phyloP scores from a whole-genome alignment of 1,284 basidiomycete species.

The Pisolithus thermaeus region DNA sequence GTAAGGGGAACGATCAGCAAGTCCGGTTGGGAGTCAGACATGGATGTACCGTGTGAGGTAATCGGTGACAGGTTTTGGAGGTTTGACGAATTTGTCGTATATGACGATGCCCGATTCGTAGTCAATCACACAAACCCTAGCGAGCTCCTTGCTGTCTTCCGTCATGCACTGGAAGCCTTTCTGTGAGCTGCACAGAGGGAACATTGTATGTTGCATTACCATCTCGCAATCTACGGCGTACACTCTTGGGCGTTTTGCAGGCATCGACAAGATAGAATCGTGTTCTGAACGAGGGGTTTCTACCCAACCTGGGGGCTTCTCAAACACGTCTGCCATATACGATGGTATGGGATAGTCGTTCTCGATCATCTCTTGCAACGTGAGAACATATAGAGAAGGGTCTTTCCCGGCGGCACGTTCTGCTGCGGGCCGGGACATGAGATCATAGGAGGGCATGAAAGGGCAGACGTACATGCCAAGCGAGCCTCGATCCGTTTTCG shows the following conservation, averaged over 20 bases:
- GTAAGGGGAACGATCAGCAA: neutral
- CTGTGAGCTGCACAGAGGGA: constrained; percentile 4
- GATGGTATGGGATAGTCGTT: constrained; percentile 85
- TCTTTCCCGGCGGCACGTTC: constrained; percentile 54
- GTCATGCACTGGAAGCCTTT: constrained; percentile 62
- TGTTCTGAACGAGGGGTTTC: constrained; percentile 62
- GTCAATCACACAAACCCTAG: constrained; percentile 80
- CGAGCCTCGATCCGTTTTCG: constrained; percentile 54
- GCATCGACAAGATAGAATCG: constrained; percentile 23
- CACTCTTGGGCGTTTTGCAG: constrained; percentile 37
- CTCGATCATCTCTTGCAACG: constrained; percentile 81
- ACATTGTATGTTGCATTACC: constrained; percentile 42
- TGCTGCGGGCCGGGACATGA: constrained; percentile 33
- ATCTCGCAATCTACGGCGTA: constrained; percentile 90
- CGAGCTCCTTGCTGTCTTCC: constrained; percentile 81
- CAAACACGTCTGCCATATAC: constrained; percentile 66
- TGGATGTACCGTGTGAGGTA: constrained; percentile 73
- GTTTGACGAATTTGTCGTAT: constrained; percentile 85
- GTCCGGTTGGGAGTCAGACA: neutral
- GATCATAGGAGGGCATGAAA: neutral
- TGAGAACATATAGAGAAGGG: constrained; percentile 68
- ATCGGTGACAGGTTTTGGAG: constrained; percentile 73
- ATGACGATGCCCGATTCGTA: constrained; percentile 63
- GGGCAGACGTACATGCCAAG: constrained; percentile 44
- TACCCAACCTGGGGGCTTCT: constrained; percentile 59